Percentiles rank a stretch among this genome's conserved stretches.
phyloP scores from a whole-genome alignment of 148 eudicot species.

The Rhododendron henanense region DNA sequence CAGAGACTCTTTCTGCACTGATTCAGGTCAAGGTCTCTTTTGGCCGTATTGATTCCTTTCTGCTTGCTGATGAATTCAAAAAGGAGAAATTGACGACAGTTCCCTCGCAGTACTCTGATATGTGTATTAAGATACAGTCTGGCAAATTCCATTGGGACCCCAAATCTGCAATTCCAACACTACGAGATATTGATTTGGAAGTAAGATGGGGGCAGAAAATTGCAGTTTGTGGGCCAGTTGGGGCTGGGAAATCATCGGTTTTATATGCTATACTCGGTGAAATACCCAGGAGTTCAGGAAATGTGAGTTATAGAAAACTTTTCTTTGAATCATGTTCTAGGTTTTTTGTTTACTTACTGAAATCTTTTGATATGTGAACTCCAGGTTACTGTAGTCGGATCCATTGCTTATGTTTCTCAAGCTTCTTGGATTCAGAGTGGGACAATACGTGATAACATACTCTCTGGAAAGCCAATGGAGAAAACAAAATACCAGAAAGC shows the following conservation, averaged over 20 bases:
- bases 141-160: constrained; percentile 54
- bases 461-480: constrained; percentile 48
- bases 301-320: constrained; percentile 26
- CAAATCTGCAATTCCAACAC: constrained; percentile 22
- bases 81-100: constrained; percentile 10
- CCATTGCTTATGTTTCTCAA: constrained; percentile 59
- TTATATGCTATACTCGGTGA: constrained; percentile 53
- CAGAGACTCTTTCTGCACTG: constrained; percentile 36
- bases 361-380: neutral
- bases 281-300: constrained; percentile 51
- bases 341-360: neutral
- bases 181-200: constrained; percentile 32
- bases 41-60: constrained; percentile 35
- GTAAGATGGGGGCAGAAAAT: constrained; percentile 33
- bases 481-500: constrained; percentile 37
- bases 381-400: constrained; percentile 46
- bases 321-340: neutral
- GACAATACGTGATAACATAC: constrained; percentile 54
- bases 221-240: constrained; percentile 71
- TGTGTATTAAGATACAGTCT: constrained; percentile 17
- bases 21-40: constrained; percentile 49
- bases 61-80: constrained; percentile 41
- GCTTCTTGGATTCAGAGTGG: constrained; percentile 60
- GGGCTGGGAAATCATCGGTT: constrained; percentile 65
- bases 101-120: neutral